A percentile compares a stretch with the other conserved stretches of the same genome.
These are phyloP conservation scores for Linum usitatissimum DNA, from an alignment of 345 rosid species.

Conservation along the genomic window DNA sequence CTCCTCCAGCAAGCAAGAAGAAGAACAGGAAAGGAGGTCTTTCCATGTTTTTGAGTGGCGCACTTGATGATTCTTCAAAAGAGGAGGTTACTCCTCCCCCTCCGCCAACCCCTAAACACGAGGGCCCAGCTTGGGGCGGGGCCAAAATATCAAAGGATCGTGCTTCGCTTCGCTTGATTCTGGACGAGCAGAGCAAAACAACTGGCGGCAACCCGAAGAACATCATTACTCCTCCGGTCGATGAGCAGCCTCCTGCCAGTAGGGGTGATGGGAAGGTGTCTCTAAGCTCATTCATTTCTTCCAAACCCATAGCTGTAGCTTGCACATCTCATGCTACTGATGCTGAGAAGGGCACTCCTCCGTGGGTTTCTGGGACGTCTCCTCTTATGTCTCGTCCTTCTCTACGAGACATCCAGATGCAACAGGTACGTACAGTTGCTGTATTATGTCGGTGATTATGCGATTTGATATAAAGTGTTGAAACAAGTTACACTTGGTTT, in stretches of 20 bases:
- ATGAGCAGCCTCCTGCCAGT: slow-evolving; percentile 21
- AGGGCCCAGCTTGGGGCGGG: slow-evolving; percentile 98
- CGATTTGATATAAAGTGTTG: no score
- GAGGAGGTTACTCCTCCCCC: slow-evolving; percentile 34
- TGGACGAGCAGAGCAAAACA: slow-evolving; percentile 70
- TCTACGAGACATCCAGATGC: slow-evolving; percentile 88
- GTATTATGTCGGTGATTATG: no score
- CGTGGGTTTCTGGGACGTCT: slow-evolving; percentile 86
- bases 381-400: slow-evolving; percentile 62
- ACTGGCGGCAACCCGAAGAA: slow-evolving; percentile 27
- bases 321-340: slow-evolving; percentile 38
- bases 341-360: slow-evolving; percentile 65
- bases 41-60: slow-evolving; percentile 92
- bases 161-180: slow-evolving; percentile 78
- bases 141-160: slow-evolving; percentile 64
- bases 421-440: slow-evolving; percentile 39
- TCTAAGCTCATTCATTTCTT: slow-evolving; percentile 57
- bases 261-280: slow-evolving; percentile 48
- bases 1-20: slow-evolving; percentile 42
- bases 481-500: background rate
- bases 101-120: slow-evolving; percentile 43
- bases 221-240: slow-evolving; percentile 25
- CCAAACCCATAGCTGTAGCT: slow-evolving; percentile 67
- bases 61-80: slow-evolving; percentile 70
- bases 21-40: slow-evolving; percentile 92